Base-by-base conservation (phyloP, 208 protist genomes). In the Strigomonas galati region DNA sequence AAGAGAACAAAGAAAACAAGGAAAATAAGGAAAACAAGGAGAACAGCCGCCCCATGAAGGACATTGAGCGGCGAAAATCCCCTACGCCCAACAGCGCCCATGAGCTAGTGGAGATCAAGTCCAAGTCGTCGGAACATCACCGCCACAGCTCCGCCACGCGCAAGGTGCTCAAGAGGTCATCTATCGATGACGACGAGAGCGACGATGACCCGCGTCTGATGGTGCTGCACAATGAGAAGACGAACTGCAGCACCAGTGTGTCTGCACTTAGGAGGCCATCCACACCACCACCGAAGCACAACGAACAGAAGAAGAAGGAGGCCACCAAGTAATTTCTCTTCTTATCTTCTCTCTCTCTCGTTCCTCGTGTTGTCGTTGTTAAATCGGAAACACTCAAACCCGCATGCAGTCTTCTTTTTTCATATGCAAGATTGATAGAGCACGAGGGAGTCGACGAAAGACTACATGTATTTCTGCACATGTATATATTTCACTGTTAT, bases 151-250 rank as follows among this genome's bases (percentile, higher is more conserved):
- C 23, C 26, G 40, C 37, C 35, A 43, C 30, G 31, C 43, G 26
- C 2, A 64, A 32, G 23, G 15, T 7, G 7, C 1, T 31, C 30
- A 59, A 19, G n/a, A 57, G 12, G 46, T 55, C 27, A 24, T 10
- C 15, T 26, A 67, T 28, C 17, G 69, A 68, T 9, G 69, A 74
- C 26, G 69, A 74, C 62, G 69, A 74, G 28, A 48, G 62, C 48
- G 69, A 74, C 57, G 44, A 49, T 24, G 61, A 58, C 15, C 69
- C 69, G 14, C 61, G 69, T 1, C 48, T 74, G 37, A 51, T 59
- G 46, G 60, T 57, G 26, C 52, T 59, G 15, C 54, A 28, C 30
- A 52, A 19, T 24, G 21, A 52, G 21, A 52, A 52, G 46, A 19
- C 4, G 3, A 19, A 10, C 35, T 14, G 35, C 35, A 4, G 10